Conservation (phyloP, 352 stramenopile genomes). For the Thalassiosira livingstoniorum region DNA sequence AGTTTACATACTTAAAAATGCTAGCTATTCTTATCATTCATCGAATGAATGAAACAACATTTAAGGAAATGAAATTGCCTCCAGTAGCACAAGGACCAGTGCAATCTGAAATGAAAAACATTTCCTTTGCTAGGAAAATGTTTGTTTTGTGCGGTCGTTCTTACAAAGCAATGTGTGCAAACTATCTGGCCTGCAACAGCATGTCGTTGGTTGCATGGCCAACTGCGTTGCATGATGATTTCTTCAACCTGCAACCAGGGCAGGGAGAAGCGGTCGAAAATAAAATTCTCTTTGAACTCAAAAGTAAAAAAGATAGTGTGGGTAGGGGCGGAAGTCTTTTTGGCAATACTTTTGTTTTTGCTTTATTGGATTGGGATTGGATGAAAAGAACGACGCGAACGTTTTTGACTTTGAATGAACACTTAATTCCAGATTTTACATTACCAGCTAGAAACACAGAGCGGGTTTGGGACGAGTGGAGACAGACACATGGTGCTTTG, state of each 20-base stretch:
- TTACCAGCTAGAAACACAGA: too few species aligned
- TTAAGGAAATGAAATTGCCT: neutral
- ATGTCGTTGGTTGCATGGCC: neutral
- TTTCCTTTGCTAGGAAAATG: conserved; percentile 1
- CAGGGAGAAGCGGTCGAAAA: neutral
- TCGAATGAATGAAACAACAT: neutral
- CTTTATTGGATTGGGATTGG: neutral
- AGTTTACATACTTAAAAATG: conserved; percentile 22
- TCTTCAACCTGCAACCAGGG: neutral
- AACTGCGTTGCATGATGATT: neutral
- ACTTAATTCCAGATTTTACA: too few species aligned
- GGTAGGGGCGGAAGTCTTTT: too few species aligned
- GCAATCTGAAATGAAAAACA: neutral
- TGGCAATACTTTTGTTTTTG: too few species aligned
- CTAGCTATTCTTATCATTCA: neutral
- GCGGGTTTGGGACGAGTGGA: too few species aligned
- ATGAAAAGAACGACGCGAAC: neutral
- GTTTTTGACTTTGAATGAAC: too few species aligned
- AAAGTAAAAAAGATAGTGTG: too few species aligned
- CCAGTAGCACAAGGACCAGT: neutral
- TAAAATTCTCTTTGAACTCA: neutral
- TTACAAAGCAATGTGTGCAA: neutral
- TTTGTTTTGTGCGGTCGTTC: too few species aligned
- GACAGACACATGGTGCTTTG: too few species aligned
- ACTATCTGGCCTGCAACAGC: neutral